Conservation (phyloP, 2,329 filamentous ascomycete genomes). For the Monilinia polystroma region DNA sequence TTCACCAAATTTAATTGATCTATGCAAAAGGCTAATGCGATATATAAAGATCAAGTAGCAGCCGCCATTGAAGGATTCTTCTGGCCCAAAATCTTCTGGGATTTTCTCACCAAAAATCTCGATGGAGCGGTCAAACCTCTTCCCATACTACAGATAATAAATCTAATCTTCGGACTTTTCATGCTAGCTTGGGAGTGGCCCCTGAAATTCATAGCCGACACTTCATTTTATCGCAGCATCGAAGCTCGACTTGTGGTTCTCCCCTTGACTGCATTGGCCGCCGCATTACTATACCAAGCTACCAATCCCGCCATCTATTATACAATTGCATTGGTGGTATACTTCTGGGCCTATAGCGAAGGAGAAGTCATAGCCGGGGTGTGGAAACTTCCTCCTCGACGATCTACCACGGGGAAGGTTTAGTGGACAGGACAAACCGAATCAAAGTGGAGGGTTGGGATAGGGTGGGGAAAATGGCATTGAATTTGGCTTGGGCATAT, state of each 20-base stretch:
- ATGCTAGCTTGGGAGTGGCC: conserved; percentile 92
- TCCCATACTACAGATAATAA: conserved; percentile 87
- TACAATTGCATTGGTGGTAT: conserved; percentile 77
- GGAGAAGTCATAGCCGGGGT: conserved; percentile 69
- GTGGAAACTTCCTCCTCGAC: conserved; percentile 37
- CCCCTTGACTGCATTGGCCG: conserved; percentile 72
- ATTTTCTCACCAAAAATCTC: conserved; percentile 89
- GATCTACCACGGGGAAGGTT: conserved; percentile 32
- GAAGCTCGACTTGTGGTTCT: conserved; percentile 81
- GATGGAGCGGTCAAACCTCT: conserved; percentile 82
- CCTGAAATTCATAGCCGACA: conserved; percentile 71
- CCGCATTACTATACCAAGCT: conserved; percentile 82
- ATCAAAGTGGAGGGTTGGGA: not conserved
- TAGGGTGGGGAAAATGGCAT: not conserved
- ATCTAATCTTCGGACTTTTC: conserved; percentile 75
- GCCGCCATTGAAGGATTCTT: conserved; percentile 87
- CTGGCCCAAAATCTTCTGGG: conserved; percentile 99
- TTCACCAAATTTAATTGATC: conserved; percentile 9
- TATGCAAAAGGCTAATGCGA: conserved; percentile 21
- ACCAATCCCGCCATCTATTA: conserved; percentile 94
- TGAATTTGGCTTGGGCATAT: conserved; percentile 4
- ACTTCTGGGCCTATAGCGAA: conserved; percentile 97
- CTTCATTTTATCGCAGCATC: conserved; percentile 78
- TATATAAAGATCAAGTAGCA: conserved; percentile 73
- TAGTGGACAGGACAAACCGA: conserved; percentile 24